Evolutionary conservation across 2,329 filamentous ascomycete genomes (phyloP).

Genomic region (Fusarium bulbicola): DNA sequence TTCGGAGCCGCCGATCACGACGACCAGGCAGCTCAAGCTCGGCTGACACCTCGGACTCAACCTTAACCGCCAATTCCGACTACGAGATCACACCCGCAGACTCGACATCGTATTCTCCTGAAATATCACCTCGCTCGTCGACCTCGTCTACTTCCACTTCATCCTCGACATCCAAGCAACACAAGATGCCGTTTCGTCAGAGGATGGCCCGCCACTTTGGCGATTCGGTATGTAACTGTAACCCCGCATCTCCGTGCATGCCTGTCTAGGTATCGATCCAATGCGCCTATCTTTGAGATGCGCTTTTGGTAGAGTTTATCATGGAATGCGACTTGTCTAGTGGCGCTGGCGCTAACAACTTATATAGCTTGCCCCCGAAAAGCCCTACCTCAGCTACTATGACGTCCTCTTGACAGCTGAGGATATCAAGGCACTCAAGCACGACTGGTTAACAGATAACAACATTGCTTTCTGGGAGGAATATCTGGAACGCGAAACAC

Average conservation of each 20-base stretch:
- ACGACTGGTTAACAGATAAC: constrained; percentile 98
- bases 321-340: constrained; percentile 8
- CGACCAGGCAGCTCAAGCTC: constrained; percentile 38
- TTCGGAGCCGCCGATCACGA: constrained; percentile 37
- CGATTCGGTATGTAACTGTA: constrained; percentile 54
- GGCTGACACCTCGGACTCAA: constrained; percentile 31
- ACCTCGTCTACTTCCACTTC: constrained; percentile 18
- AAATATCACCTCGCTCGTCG: constrained; percentile 16
- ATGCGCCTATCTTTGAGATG: constrained; percentile 19
- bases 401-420: constrained; percentile 75
- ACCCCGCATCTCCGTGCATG: constrained; percentile 25
- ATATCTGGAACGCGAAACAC: constrained; percentile 89
- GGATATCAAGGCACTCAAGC: constrained; percentile 86
- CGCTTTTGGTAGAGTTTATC: constrained; percentile 1
- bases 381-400: constrained; percentile 53
- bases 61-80: constrained; percentile 33
- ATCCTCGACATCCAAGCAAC: constrained; percentile 29
- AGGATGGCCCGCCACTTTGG: constrained; percentile 59
- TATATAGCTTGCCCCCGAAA: constrained; percentile 59
- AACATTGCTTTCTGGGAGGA: constrained; percentile 99
- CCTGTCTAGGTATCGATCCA: neutral
- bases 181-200: constrained; percentile 52
- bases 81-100: constrained; percentile 30
- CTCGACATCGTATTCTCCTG: constrained; percentile 16
- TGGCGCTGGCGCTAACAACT: constrained; percentile 18